These are phyloP conservation scores for Colletotrichum musae DNA, from an alignment of 2,329 filamentous ascomycete species.

Conservation along the genomic window DNA sequence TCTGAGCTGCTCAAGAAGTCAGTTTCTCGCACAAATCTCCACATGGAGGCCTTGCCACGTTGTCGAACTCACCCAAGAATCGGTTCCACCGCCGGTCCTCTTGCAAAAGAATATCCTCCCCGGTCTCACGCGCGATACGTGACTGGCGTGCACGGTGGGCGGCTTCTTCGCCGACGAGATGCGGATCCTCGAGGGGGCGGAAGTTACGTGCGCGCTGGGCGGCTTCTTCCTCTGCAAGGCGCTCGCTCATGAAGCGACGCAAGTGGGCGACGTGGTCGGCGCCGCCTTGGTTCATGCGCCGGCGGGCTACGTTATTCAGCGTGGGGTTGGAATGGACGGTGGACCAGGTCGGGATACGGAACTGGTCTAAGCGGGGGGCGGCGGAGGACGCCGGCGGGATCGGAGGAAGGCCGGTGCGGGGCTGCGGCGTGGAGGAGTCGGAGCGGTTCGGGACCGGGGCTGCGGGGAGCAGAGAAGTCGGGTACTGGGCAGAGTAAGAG, in stretches of 20 bases:
- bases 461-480: slow-evolving; percentile 36
- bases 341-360: slow-evolving; percentile 73
- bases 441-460: slow-evolving; percentile 45
- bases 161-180: slow-evolving; percentile 76
- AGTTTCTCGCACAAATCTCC: too few relatives aligned
- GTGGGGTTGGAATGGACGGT: slow-evolving; percentile 67
- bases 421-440: slow-evolving; percentile 45
- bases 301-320: slow-evolving; percentile 75
- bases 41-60: too few relatives aligned
- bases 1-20: slow-evolving; percentile 58
- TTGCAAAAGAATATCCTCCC: slow-evolving; percentile 67
- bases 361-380: slow-evolving; percentile 61
- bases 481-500: slow-evolving; percentile 41
- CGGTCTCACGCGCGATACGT: slow-evolving; percentile 69
- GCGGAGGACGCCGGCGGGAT: slow-evolving; percentile 56
- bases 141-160: slow-evolving; percentile 70
- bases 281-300: slow-evolving; percentile 62
- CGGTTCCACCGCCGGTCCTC: slow-evolving; percentile 75
- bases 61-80: slow-evolving; percentile 65
- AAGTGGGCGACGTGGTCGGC: slow-evolving; percentile 50
- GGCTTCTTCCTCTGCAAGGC: slow-evolving; percentile 54
- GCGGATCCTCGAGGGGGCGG: slow-evolving; percentile 75
- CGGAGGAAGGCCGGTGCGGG: slow-evolving; percentile 64
- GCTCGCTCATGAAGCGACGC: slow-evolving; percentile 52
- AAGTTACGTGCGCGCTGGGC: slow-evolving; percentile 38